A percentile compares a stretch with the other conserved stretches of the same genome.
These are phyloP conservation scores for Cyathus striatus DNA, from an alignment of 768 basidiomycete species.

Conservation along the genomic window DNA sequence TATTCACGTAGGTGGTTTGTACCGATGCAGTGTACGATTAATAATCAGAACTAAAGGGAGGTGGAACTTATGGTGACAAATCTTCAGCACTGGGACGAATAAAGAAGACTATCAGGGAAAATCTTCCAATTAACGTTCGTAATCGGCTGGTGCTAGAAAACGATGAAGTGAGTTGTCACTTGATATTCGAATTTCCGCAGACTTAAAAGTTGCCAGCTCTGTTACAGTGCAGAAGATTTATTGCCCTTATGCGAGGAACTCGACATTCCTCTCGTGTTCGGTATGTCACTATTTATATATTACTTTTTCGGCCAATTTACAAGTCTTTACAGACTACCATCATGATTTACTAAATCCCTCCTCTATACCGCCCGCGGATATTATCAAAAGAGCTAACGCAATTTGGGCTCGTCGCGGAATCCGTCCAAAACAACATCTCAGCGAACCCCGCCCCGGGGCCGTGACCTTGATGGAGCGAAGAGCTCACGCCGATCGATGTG, in stretches of 20 bases:
- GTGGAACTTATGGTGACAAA: conserved; percentile 85
- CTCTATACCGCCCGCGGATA: conserved; percentile 51
- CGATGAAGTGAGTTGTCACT: conserved; percentile 67
- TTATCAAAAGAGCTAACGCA: conserved; percentile 70
- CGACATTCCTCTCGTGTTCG: conserved; percentile 65
- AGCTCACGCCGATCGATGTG: conserved; percentile 83
- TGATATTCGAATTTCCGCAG: background rate
- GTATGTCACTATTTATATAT: conserved; percentile 17
- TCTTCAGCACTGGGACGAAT: conserved; percentile 62
- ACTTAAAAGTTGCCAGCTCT: conserved; percentile 37
- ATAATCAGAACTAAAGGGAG: no score
- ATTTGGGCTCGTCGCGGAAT: conserved; percentile 79
- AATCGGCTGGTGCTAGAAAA: conserved; percentile 86
- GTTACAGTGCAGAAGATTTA: conserved; percentile 86
- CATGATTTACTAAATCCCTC: conserved; percentile 72
- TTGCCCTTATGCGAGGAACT: conserved; percentile 85
- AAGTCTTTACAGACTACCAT: conserved; percentile 60
- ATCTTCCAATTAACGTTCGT: conserved; percentile 60
- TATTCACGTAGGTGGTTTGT: conserved; percentile 52
- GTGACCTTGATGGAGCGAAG: conserved; percentile 78
- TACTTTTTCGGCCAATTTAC: background rate
- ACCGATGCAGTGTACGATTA: no score
- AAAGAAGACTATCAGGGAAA: conserved; percentile 57
- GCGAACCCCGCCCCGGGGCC: conserved; percentile 84
- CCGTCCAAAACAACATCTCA: conserved; percentile 87